Percentiles rank a stretch among this genome's conserved stretches.
Evolutionary conservation across 768 basidiomycete genomes (phyloP).

Genomic region (Pleurotus platypus): DNA sequence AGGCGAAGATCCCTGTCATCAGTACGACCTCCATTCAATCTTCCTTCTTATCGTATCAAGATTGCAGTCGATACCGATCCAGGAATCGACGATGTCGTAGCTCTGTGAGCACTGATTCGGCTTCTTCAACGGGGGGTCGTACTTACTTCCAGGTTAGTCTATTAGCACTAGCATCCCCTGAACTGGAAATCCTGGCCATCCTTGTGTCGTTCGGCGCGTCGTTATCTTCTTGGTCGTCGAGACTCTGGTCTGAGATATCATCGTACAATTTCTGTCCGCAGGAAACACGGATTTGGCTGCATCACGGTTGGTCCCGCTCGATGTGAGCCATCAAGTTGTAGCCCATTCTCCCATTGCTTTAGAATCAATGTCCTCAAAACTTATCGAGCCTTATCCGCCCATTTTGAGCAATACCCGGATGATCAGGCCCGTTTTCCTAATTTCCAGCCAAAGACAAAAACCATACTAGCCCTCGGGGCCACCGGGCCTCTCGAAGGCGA

Average conservation of each 20-base stretch:
- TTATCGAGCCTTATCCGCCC: constrained; percentile 63
- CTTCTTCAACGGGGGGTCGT: not conserved
- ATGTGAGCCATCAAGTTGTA: not conserved
- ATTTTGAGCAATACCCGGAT: constrained; percentile 52
- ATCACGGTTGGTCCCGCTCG: constrained; percentile 45
- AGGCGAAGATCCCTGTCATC: constrained; percentile 52
- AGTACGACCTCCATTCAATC: constrained; percentile 39
- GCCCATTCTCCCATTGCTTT: not conserved
- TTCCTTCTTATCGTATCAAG: not conserved
- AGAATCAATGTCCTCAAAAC: constrained; percentile 76
- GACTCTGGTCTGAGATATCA: no score
- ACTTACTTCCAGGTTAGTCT: constrained; percentile 38
- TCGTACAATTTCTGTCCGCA: constrained; percentile 18
- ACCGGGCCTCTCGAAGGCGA: constrained; percentile 68
- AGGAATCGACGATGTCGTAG: constrained; percentile 79
- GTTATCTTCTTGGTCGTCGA: not conserved
- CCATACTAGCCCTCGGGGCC: constrained; percentile 64
- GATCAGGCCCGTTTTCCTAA: constrained; percentile 59
- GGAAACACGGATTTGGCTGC: constrained; percentile 70
- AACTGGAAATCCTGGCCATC: constrained; percentile 75
- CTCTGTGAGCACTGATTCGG: constrained; percentile 49
- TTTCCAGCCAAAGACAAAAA: constrained; percentile 45
- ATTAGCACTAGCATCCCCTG: constrained; percentile 78
- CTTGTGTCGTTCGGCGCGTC: constrained; percentile 67
- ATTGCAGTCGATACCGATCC: constrained; percentile 78